Evolutionary conservation across 192 early-diverging fungal species (phyloP).

Genomic region (Coemansia nantahalensis): DNA sequence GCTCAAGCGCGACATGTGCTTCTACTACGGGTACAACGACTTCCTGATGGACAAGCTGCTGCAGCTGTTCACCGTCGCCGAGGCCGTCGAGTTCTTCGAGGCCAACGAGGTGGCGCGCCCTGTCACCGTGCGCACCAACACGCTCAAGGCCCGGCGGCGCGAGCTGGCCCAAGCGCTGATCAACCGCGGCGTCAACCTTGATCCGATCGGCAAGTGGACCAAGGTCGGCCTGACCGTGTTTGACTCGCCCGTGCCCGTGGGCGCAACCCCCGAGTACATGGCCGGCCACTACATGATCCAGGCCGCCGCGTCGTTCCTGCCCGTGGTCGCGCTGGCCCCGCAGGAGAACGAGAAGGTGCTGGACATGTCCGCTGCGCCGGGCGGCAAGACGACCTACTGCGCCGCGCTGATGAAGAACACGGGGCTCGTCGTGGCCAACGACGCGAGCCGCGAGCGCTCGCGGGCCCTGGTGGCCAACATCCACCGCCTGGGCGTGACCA

Average conservation of each 20-base stretch:
- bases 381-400: conserved; percentile 97
- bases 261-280: conserved; percentile 98
- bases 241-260: conserved; percentile 92
- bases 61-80: conserved; percentile 85
- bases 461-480: conserved; percentile 91
- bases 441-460: conserved; percentile 90
- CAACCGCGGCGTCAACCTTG: conserved; percentile 95
- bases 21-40: conserved; percentile 95
- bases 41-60: conserved; percentile 90
- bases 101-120: conserved; percentile 97
- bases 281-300: conserved; percentile 99
- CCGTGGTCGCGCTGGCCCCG: conserved; percentile 93
- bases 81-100: conserved; percentile 98
- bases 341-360: conserved; percentile 91
- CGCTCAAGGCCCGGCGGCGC: conserved; percentile 87
- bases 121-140: conserved; percentile 96
- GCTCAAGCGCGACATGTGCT: conserved; percentile 83
- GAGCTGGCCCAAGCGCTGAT: conserved; percentile 95
- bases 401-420: conserved; percentile 97
- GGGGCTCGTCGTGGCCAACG: conserved; percentile 95
- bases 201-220: conserved; percentile 97
- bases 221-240: conserved; percentile 97
- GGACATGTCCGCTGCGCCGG: conserved; percentile 98
- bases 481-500: conserved; percentile 83
- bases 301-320: conserved; percentile 95